phyloP scores from a whole-genome alignment of 2,329 filamentous ascomycete species.

The Phialophora macrospora region DNA sequence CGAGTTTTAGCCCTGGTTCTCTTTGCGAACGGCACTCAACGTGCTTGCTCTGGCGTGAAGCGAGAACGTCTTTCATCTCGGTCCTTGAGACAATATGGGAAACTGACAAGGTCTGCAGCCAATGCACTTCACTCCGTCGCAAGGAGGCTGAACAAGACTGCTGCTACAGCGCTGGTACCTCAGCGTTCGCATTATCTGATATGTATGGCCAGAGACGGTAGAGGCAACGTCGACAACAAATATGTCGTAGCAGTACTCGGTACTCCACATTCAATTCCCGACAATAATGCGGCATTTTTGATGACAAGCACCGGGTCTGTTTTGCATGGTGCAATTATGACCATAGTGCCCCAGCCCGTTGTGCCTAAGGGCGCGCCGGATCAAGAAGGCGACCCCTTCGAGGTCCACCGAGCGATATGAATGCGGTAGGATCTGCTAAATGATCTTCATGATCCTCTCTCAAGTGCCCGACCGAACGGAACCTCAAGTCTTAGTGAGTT shows the following conservation, averaged over 20 bases:
- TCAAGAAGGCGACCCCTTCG: neutral
- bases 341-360: neutral
- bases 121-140: too few species aligned
- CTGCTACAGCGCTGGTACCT: neutral
- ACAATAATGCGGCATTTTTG: neutral
- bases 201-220: neutral
- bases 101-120: neutral
- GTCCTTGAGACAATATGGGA: constrained; percentile 17
- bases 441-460: constrained; percentile 16
- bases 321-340: neutral
- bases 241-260: neutral
- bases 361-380: constrained; percentile 1
- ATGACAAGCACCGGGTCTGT: neutral
- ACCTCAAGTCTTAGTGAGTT: constrained; percentile 1
- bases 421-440: constrained; percentile 19
- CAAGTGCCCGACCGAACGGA: constrained; percentile 9
- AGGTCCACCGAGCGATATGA: constrained; percentile 6
- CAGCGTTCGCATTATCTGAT: neutral
- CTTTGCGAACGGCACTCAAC: neutral
- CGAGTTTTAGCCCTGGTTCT: constrained; percentile 9
- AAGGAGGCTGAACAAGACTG: neutral
- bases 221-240: neutral
- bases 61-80: constrained; percentile 31
- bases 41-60: constrained; percentile 13
- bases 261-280: neutral